phyloP scores from a whole-genome alignment of 1,139 yeast genomes.

The Blastobotrys malaysiensis region DNA sequence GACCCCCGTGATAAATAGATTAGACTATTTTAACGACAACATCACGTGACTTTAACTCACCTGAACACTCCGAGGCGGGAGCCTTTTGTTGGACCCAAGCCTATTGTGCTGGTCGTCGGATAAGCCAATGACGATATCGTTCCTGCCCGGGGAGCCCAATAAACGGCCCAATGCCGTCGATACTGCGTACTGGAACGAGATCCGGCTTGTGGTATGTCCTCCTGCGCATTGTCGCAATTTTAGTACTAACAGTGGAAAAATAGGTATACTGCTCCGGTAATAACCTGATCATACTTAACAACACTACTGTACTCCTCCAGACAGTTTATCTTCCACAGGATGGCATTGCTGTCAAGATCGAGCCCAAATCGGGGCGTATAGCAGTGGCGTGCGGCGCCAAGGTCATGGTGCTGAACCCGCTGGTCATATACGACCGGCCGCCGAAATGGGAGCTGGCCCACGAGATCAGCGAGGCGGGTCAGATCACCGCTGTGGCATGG shows the following conservation, averaged over 20 bases:
- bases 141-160: slow-evolving; percentile 84
- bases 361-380: slow-evolving; percentile 43
- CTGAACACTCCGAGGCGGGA: background rate
- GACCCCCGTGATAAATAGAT: no score
- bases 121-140: slow-evolving; percentile 34
- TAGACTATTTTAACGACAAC: no score
- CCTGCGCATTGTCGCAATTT: background rate
- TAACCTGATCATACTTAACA: slow-evolving; percentile 62
- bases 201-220: slow-evolving; percentile 45
- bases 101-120: no score
- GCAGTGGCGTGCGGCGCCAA: slow-evolving; percentile 41
- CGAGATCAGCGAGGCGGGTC: slow-evolving; percentile 23
- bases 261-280: slow-evolving; percentile 81
- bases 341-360: slow-evolving; percentile 61
- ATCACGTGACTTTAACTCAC: background rate
- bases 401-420: slow-evolving; percentile 26
- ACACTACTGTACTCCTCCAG: slow-evolving; percentile 54
- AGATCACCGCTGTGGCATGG: slow-evolving; percentile 48
- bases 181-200: slow-evolving; percentile 64
- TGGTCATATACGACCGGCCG: slow-evolving; percentile 24
- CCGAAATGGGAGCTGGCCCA: slow-evolving; percentile 15
- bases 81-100: background rate
- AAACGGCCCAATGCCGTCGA: slow-evolving; percentile 49
- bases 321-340: slow-evolving; percentile 69
- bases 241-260: slow-evolving; percentile 3